Conservation (phyloP, 352 stramenopile species). For the Pythium pyrilobum region DNA sequence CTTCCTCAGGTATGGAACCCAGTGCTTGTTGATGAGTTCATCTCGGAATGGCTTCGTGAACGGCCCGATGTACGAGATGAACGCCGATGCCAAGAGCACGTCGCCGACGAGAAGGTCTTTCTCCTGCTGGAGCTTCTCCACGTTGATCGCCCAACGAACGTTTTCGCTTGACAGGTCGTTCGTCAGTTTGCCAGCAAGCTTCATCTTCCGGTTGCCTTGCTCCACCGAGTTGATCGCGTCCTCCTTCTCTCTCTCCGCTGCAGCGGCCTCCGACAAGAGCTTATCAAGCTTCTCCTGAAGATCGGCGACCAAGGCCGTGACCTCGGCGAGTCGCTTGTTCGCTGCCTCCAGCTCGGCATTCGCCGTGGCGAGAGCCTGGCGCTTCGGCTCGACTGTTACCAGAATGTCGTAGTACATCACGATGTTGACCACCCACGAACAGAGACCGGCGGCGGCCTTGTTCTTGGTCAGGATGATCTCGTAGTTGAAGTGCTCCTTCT, state of each 20-base stretch:
- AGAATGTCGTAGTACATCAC: slow-evolving; percentile 97
- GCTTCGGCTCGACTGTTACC: slow-evolving; percentile 93
- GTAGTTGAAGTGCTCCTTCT: slow-evolving; percentile 94
- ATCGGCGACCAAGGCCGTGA: slow-evolving; percentile 89
- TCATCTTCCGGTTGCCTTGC: slow-evolving; percentile 92
- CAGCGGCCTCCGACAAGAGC: slow-evolving; percentile 84
- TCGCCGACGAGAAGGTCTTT: slow-evolving; percentile 92
- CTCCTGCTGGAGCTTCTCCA: slow-evolving; percentile 89
- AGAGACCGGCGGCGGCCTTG: slow-evolving; percentile 90
- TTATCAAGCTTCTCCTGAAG: slow-evolving; percentile 92
- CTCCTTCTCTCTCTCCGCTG: slow-evolving; percentile 91
- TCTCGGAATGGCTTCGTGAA: slow-evolving; percentile 95
- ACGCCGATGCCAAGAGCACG: slow-evolving; percentile 90
- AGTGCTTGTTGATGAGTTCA: slow-evolving; percentile 92
- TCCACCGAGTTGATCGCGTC: slow-evolving; percentile 91
- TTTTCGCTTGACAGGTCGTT: slow-evolving; percentile 95
- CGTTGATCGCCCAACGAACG: slow-evolving; percentile 92
- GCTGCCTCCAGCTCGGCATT: slow-evolving; percentile 89
- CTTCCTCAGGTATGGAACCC: slow-evolving; percentile 87
- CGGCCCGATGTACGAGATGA: slow-evolving; percentile 95
- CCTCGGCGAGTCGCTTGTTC: slow-evolving; percentile 85
- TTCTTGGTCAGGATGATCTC: slow-evolving; percentile 95
- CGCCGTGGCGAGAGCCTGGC: slow-evolving; percentile 86
- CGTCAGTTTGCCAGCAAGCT: slow-evolving; percentile 92
- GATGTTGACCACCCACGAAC: slow-evolving; percentile 95